These are phyloP conservation scores for Hypoxylon perforatum DNA, from an alignment of 495 filamentous ascomycete species.

Conservation along the genomic window DNA sequence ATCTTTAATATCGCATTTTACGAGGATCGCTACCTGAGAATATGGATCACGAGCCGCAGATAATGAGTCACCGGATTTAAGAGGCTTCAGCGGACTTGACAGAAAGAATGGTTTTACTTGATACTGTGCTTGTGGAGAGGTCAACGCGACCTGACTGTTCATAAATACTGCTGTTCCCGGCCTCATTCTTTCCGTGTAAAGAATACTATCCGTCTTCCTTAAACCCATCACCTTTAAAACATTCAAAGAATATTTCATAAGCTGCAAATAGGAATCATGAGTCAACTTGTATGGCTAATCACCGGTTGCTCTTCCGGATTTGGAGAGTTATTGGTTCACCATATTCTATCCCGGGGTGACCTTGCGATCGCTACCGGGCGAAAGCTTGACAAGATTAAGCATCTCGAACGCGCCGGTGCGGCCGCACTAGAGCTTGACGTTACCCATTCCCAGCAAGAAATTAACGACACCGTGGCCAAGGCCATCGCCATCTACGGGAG, in stretches of 20 bases:
- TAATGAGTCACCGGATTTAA: not conserved
- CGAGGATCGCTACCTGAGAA: not conserved
- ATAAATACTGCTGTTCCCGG: not conserved
- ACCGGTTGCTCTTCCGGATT: constrained; percentile 63
- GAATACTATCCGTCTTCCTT: not conserved
- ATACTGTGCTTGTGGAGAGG: not conserved
- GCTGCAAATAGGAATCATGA: constrained; percentile 8
- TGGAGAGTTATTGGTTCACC: constrained; percentile 54
- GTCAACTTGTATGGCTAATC: constrained; percentile 59
- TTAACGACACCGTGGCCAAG: constrained; percentile 52
- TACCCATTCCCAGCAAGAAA: constrained; percentile 45
- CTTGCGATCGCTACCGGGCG: constrained; percentile 64
- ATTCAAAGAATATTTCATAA: not conserved
- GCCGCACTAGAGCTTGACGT: constrained; percentile 58
- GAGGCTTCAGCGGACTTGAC: not conserved
- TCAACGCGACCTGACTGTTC: not conserved
- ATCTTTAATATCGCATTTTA: not conserved
- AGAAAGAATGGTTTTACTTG: not conserved
- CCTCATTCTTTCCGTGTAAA: not conserved
- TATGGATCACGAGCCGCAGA: not conserved
- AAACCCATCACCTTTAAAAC: not conserved
- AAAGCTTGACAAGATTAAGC: constrained; percentile 49
- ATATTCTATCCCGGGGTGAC: constrained; percentile 59
- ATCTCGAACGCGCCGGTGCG: constrained; percentile 57
- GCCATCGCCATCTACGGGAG: constrained; percentile 54